phyloP scores from a whole-genome alignment of 1,284 basidiomycete genomes.

The Moesziomyces sp. region DNA sequence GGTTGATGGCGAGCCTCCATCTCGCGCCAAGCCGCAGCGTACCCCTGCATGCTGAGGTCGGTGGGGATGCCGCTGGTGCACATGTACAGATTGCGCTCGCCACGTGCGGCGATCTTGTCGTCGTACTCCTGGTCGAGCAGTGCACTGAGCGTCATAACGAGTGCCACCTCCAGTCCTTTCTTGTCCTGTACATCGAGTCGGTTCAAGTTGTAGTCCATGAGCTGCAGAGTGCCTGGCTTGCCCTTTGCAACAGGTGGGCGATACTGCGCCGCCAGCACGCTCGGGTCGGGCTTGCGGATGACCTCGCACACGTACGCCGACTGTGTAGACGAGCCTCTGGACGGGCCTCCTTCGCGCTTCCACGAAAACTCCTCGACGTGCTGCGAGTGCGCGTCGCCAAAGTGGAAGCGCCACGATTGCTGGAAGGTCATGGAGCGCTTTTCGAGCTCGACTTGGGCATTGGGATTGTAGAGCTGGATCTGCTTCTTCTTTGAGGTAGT shows the following conservation, averaged over 20 bases:
- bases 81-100: slow-evolving; percentile 45
- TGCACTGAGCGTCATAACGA: slow-evolving; percentile 78
- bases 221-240: slow-evolving; percentile 77
- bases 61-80: slow-evolving; percentile 30
- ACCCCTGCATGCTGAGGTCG: slow-evolving; percentile 28
- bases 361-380: slow-evolving; percentile 34
- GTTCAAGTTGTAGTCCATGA: slow-evolving; percentile 85
- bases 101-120: slow-evolving; percentile 28
- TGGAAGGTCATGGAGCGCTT: slow-evolving; percentile 78
- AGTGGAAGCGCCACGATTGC: slow-evolving; percentile 79
- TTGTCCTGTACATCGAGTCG: slow-evolving; percentile 81
- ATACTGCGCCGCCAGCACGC: slow-evolving; percentile 82
- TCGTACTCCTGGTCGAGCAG: slow-evolving; percentile 79
- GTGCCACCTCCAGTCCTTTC: slow-evolving; percentile 78
- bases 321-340: slow-evolving; percentile 20
- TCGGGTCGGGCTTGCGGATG: slow-evolving; percentile 83
- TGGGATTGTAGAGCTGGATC: slow-evolving; percentile 80
- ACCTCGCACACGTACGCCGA: slow-evolving; percentile 71
- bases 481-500: slow-evolving; percentile 74
- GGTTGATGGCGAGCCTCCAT: slow-evolving; percentile 18
- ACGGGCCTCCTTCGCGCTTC: slow-evolving; percentile 64
- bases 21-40: slow-evolving; percentile 28
- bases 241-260: slow-evolving; percentile 75
- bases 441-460: slow-evolving; percentile 74
- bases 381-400: slow-evolving; percentile 72